Conservation (phyloP, 345 rosid species). For the Chamaenerion angustifolium region DNA sequence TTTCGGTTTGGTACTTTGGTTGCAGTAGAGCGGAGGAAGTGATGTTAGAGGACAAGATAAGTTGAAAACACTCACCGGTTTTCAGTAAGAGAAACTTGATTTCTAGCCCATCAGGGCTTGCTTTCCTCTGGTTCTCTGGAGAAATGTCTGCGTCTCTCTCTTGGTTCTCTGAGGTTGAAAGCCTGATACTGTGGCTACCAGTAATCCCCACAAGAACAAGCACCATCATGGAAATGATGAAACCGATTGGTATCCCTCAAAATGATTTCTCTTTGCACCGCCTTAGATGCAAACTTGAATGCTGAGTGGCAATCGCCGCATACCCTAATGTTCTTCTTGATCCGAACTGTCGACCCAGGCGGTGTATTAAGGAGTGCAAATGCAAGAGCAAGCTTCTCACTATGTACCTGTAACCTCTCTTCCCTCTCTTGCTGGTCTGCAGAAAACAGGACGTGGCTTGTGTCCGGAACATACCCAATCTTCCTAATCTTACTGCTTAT, state of each 20-base stretch:
- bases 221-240: slow-evolving; percentile 49
- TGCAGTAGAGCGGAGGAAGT: no score
- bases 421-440: slow-evolving; percentile 51
- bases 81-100: no score
- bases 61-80: no score
- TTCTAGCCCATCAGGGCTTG: no score
- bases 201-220: slow-evolving; percentile 50
- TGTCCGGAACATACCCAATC: slow-evolving; percentile 49
- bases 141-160: no score
- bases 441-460: slow-evolving; percentile 37
- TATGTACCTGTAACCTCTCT: slow-evolving; percentile 42
- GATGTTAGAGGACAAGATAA: no score
- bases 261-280: slow-evolving; percentile 32
- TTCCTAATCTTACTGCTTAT: slow-evolving; percentile 37
- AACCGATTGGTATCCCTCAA: slow-evolving; percentile 60
- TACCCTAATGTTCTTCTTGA: slow-evolving; percentile 57
- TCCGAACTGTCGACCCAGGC: slow-evolving; percentile 42
- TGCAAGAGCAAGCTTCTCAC: slow-evolving; percentile 68
- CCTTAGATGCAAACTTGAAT: slow-evolving; percentile 43
- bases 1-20: no score
- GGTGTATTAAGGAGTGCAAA: slow-evolving; percentile 49
- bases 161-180: no score
- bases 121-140: no score
- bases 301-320: slow-evolving; percentile 66
- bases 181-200: slow-evolving; percentile 21